phyloP scores from a whole-genome alignment of 768 basidiomycete species.

The Pisolithus microcarpus region DNA sequence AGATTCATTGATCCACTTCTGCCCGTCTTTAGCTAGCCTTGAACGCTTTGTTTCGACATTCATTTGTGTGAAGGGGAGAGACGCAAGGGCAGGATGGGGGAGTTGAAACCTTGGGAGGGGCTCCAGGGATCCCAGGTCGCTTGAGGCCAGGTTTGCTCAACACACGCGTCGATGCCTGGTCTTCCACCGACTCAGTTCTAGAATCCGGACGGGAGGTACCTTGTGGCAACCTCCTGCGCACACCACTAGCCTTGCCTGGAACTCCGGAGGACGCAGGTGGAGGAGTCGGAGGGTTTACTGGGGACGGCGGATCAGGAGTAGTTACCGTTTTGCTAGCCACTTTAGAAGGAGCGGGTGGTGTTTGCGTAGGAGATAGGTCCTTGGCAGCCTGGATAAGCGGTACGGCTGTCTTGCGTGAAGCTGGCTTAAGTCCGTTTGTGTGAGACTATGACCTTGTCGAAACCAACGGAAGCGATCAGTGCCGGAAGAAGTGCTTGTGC shows the following conservation, averaged over 20 bases:
- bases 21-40: conserved; percentile 67
- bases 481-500: conserved; percentile 76
- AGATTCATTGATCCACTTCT: conserved; percentile 80
- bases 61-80: conserved; percentile 28
- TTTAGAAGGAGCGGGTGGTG: conserved; percentile 24
- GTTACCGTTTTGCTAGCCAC: conserved; percentile 22
- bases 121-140: conserved; percentile 32
- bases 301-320: conserved; percentile 38
- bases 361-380: conserved; percentile 24
- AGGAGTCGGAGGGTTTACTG: conserved; percentile 19
- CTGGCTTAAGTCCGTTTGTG: conserved; percentile 83
- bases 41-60: conserved; percentile 46
- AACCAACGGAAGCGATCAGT: conserved; percentile 70
- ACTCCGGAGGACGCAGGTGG: conserved; percentile 22
- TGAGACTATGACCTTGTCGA: conserved; percentile 81
- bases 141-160: conserved; percentile 37
- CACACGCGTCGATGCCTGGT: conserved; percentile 26
- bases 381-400: conserved; percentile 87
- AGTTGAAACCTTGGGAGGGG: conserved; percentile 26
- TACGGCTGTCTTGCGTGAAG: conserved; percentile 74
- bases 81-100: conserved; percentile 26
- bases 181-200: conserved; percentile 31
- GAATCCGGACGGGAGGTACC: conserved; percentile 48
- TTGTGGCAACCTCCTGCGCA: conserved; percentile 66
- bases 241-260: conserved; percentile 48